Conservation (phyloP, 805 yeast genomes). For the Limtongozyma cylindracea region DNA sequence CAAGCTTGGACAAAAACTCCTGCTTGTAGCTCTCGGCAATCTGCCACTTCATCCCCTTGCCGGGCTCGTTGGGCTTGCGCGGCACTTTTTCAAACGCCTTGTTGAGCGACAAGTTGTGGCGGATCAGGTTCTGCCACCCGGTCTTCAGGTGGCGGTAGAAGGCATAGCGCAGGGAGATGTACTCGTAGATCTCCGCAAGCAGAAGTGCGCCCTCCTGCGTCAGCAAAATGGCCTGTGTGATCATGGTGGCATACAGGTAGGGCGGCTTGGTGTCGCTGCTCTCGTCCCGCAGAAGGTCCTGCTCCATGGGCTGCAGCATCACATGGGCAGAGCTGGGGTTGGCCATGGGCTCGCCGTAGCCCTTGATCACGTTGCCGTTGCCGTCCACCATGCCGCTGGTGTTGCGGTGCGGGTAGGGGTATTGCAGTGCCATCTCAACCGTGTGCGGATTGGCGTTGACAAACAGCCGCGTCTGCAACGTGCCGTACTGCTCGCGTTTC, state of each 20-base stretch:
- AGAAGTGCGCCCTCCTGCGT: conserved; percentile 75
- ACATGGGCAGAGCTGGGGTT: no score
- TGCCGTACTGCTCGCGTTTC: conserved; percentile 3
- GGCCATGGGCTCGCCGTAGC: no score
- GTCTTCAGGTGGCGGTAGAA: conserved; percentile 79
- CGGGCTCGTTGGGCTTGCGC: conserved; percentile 86
- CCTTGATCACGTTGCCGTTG: conserved; percentile 11
- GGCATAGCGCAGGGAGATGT: conserved; percentile 75
- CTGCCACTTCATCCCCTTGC: conserved; percentile 99
- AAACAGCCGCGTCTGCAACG: conserved; percentile 3
- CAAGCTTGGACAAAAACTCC: conserved; percentile 64
- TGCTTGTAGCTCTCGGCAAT: conserved; percentile 64
- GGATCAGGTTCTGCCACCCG: conserved; percentile 96
- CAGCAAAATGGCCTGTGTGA: conserved; percentile 86
- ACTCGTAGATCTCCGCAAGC: conserved; percentile 72
- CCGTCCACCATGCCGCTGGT: conserved; percentile 31
- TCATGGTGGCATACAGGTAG: conserved; percentile 92
- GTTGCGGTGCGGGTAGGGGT: no score
- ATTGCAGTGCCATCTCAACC: no score
- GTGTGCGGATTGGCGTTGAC: conserved; percentile 1
- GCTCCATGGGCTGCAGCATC: conserved; percentile 18
- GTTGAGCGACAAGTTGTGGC: conserved; percentile 83
- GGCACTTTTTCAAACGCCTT: conserved; percentile 97
- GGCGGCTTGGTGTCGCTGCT: conserved; percentile 91
- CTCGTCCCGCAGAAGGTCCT: conserved; percentile 70